These are phyloP conservation scores for Catenaria anguillulae DNA, from an alignment of 371 early-diverging fungal genomes.

Conservation along the genomic window DNA sequence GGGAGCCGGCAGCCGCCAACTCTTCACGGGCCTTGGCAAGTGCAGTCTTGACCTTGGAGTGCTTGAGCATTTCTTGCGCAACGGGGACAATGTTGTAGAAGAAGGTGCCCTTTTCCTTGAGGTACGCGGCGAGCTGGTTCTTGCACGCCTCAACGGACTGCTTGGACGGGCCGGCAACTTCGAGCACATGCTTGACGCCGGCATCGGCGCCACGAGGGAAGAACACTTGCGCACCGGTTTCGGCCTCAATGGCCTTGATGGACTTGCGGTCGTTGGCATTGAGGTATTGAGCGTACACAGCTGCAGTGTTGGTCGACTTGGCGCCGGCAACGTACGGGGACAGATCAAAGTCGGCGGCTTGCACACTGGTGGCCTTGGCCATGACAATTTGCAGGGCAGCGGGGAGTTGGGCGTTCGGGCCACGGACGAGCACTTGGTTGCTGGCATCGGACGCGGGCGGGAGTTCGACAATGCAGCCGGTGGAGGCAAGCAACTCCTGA, in stretches of 20 bases:
- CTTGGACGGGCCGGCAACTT: constrained; percentile 4
- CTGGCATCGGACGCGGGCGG: constrained; percentile 51
- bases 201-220: background rate
- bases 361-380: constrained; percentile 39
- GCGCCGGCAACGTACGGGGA: constrained; percentile 2
- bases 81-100: background rate
- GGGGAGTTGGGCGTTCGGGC: constrained; percentile 48
- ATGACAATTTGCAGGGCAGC: constrained; percentile 55
- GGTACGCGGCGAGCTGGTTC: background rate
- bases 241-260: background rate
- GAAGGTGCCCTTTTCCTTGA: background rate
- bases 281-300: background rate
- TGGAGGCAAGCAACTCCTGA: constrained; percentile 57
- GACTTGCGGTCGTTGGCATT: background rate
- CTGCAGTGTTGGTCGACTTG: background rate
- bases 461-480: constrained; percentile 68
- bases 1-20: constrained; percentile 15
- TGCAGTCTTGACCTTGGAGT: background rate
- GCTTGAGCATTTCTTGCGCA: background rate
- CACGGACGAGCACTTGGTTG: constrained; percentile 63
- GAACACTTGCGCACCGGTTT: background rate
- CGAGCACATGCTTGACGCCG: background rate
- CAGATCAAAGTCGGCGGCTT: constrained; percentile 24
- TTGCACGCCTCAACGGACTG: background rate
- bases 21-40: background rate